phyloP scores from a whole-genome alignment of 768 basidiomycete genomes.

The Boletus tomentosulus region DNA sequence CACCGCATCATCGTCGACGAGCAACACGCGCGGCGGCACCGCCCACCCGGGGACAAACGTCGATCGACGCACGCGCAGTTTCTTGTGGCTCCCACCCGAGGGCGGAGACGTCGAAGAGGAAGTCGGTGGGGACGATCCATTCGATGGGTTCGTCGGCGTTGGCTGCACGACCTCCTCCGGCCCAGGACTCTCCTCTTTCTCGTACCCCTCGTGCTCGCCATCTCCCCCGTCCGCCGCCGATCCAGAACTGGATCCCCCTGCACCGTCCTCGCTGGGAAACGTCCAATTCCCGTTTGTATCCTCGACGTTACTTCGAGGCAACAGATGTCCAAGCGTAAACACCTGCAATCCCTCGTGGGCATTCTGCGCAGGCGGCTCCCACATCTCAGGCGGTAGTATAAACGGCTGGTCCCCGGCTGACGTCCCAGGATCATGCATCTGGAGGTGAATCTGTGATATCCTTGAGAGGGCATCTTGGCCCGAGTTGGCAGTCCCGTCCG shows the following conservation, averaged over 20 bases:
- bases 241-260: conserved; percentile 7
- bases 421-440: conserved; percentile 32
- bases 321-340: conserved; percentile 74
- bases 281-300: conserved; percentile 60
- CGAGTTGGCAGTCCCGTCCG: conserved; percentile 9
- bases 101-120: conserved; percentile 15
- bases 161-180: conserved; percentile 41
- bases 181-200: conserved; percentile 25
- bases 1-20: conserved; percentile 95
- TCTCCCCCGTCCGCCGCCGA: conserved; percentile 19
- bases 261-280: conserved; percentile 38
- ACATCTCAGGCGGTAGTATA: conserved; percentile 22
- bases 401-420: conserved; percentile 28
- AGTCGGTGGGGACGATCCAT: conserved; percentile 13
- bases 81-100: conserved; percentile 29
- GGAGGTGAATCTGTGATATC: conserved; percentile 47
- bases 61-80: conserved; percentile 65
- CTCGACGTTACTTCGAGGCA: conserved; percentile 51
- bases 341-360: conserved; percentile 70
- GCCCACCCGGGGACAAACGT: conserved; percentile 90
- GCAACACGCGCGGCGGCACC: conserved; percentile 82
- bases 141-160: conserved; percentile 28
- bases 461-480: conserved; percentile 47
- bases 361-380: conserved; percentile 27
- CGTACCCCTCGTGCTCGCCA: conserved; percentile 21